These are phyloP conservation scores for Lolium rigidum DNA, from an alignment of 176 grass and related monocot genomes.

Conservation along the genomic window DNA sequence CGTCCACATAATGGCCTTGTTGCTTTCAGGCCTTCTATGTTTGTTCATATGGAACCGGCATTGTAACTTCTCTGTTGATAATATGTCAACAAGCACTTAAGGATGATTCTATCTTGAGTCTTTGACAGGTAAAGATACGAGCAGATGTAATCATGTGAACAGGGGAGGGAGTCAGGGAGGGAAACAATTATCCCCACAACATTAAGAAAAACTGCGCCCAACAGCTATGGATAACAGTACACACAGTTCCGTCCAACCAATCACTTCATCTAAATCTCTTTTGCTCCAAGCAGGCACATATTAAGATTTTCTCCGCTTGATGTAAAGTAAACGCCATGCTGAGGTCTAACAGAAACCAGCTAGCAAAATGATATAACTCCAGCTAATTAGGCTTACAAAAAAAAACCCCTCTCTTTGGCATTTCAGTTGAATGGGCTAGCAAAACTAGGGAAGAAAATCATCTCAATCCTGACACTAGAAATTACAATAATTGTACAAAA, in stretches of 20 bases:
- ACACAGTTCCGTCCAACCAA: not conserved
- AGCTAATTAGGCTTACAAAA: not conserved
- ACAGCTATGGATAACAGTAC: not conserved
- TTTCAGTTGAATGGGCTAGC: not conserved
- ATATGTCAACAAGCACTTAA: conserved; percentile 47
- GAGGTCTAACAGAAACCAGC: not conserved
- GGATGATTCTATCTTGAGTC: conserved; percentile 26
- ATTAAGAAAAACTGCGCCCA: not conserved
- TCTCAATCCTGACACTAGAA: conserved; percentile 8
- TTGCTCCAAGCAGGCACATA: not conserved
- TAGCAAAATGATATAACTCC: not conserved
- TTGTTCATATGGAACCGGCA: conserved; percentile 70
- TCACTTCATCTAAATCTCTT: not conserved
- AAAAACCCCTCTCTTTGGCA: not conserved
- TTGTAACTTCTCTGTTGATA: conserved; percentile 60
- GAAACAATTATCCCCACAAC: not conserved
- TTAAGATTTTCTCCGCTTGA: not conserved
- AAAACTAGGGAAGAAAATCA: conserved; percentile 4
- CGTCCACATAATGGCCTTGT: conserved; percentile 37
- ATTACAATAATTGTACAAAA: conserved; percentile 36
- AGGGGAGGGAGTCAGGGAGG: not conserved
- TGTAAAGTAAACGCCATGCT: not conserved
- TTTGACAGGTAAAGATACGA: conserved; percentile 22
- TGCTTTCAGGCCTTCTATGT: conserved; percentile 48
- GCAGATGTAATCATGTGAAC: not conserved